Base-by-base conservation (phyloP, 2,329 filamentous ascomycete species). In the Arthrobotrys conoides region DNA sequence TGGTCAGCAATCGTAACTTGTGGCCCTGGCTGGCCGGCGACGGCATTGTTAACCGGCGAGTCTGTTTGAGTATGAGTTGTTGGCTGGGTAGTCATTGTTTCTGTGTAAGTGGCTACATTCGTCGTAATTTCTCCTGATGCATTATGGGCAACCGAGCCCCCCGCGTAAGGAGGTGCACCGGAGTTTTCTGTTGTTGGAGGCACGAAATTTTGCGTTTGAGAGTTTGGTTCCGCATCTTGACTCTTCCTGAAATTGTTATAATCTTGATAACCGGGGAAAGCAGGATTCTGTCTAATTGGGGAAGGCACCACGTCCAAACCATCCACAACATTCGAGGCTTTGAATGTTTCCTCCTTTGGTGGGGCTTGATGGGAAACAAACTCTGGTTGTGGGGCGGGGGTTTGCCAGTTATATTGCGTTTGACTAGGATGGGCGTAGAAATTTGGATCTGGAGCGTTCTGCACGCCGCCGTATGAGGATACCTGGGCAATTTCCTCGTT, bases 1-100 rank as follows among this genome's bases (percentile, higher is more conserved):
- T 77, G 73, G 41, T 76, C 72, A 6, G 72, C 72, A 10, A 76
- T 55, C 5, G 72, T 76, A 3, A 67, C 24, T 36, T 24, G 65
- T 5, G 30, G 33, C 14, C 3, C 8, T 1, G 12, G 9, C 4
- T 38, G 27, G 18, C 14, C 27, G 12, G 16, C n/a, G n/a, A 27
- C 2, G n/a, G n/a, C n/a, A n/a, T 53, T 14, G 51, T 18, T 10
- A 5, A 16, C 12, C 20, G 51, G 30, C 8, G 8, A 3, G n/a
- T 14, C 24, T 20, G 51, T 36, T 1, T 8, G n/a, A 5, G 41
- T n/a, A 36, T 46, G 67, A n/a, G 38, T 9, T 1, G 10, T 2
- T 9, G 38, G 8, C 5, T 30, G n/a, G 1, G 38, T 22, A 2
- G 33, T 27, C 8, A 33, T 30, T 20, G 65, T 14, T 33, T 36